Evolutionary conservation across 805 yeast genomes (phyloP), one percentile per base, ranked within the genome.

Genomic region (Jamesozyma hellenica): DNA sequence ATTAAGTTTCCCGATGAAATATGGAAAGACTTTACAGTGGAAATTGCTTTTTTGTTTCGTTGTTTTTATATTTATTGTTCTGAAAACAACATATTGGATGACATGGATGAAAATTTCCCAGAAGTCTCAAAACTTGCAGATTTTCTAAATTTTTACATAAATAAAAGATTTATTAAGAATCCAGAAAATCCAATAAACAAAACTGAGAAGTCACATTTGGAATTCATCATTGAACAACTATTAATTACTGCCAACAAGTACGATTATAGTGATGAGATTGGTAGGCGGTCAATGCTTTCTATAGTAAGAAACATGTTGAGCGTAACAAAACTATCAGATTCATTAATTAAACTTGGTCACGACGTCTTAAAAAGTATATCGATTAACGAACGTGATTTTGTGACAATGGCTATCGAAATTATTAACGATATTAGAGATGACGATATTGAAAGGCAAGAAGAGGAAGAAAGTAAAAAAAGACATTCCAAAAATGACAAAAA

Each of bases 201-300:
- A 1, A 67, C 65, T 3, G 77, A 78, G 40, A 64, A 72, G 4
- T 67, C 65, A 17, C 86, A 81, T 41, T 55, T 76, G 23, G 88
- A 82, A 46, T 87, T 78, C 53, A 74, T 87, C 35, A 70, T 87
- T 32, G 76, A 77, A 42, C 95, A 92, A 58, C 58, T 90, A 16
- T 56, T 90, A 29, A 59, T 65, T 9, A 72, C 85, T 21, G 79
- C 88, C 0, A 71, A 72, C 23, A 73, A 74, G 29, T 82, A 81
- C 53, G 97, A 92, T 57, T 86, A 76, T 52, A 80, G 86, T 50
- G 96, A 92, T 64, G 95, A 88, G 58, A 73, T 82, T 35, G 96
- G 96, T 16, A 74, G 96, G 53, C 72, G 95, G 56, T 76, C 77
- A 34, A 76, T 86, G 75, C 62, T 82, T 30, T 70, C 67, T 25